Evolutionary conservation across 129 eudicot species (phyloP).

Genomic region (Artemisia annua): DNA sequence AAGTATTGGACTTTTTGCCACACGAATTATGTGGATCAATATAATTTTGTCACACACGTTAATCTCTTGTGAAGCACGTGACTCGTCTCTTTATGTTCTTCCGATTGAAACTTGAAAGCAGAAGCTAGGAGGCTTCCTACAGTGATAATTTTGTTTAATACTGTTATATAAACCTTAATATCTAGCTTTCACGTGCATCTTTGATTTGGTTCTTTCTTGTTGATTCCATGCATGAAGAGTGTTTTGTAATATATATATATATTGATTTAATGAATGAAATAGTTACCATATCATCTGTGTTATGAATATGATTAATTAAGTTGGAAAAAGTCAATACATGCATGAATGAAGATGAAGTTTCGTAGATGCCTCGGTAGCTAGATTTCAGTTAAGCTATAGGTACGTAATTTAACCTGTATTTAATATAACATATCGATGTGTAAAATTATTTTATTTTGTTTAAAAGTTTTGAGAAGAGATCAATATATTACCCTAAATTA

Average conservation of each 20-base stretch:
- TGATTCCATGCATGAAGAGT: conserved; percentile 14
- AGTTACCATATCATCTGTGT: background rate
- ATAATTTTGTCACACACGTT: too few species aligned
- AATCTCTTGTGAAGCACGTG: too few species aligned
- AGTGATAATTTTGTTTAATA: conserved; percentile 5
- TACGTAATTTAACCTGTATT: background rate
- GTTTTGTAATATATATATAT: background rate
- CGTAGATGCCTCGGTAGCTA: background rate
- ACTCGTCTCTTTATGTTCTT: background rate
- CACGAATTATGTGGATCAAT: too few species aligned
- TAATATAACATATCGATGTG: background rate
- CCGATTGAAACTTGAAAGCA: background rate
- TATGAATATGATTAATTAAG: background rate
- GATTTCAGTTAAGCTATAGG: background rate
- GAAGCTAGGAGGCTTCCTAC: conserved; percentile 17
- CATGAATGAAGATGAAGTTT: conserved; percentile 5
- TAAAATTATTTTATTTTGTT: background rate
- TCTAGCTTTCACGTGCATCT: conserved; percentile 22
- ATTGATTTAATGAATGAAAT: too few species aligned
- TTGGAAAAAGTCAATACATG: background rate
- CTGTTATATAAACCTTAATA: conserved; percentile 6
- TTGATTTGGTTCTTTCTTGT: conserved; percentile 25
- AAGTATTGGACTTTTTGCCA: too few species aligned
- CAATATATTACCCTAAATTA: too few species aligned
- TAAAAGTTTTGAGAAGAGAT: too few species aligned